Percentiles rank a stretch among this genome's conserved stretches.
Evolutionary conservation across 1,284 basidiomycete genomes (phyloP).

Genomic region (Sporisorium scitamineum): DNA sequence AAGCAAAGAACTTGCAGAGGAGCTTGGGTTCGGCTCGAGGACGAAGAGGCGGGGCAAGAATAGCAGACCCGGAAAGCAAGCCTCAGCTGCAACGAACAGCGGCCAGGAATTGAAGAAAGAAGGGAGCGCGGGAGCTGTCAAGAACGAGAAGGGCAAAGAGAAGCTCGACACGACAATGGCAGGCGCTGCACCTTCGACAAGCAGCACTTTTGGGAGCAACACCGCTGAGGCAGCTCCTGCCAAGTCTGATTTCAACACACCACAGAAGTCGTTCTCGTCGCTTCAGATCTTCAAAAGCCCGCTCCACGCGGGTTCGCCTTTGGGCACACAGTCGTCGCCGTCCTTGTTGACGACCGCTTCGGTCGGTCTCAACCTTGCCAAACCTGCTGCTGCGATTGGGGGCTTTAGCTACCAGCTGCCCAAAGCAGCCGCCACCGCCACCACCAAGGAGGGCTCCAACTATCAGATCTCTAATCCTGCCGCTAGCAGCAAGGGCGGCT

Average conservation of each 20-base stretch:
- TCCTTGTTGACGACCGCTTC: neutral
- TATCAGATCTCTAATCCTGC: too few relatives aligned
- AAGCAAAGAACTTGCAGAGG: neutral
- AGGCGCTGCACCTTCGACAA: neutral
- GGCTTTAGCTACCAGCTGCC: neutral
- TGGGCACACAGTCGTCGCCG: neutral
- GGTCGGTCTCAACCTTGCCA: conserved; percentile 23
- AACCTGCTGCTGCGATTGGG: neutral
- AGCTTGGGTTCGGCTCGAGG: neutral
- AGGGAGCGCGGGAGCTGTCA: neutral
- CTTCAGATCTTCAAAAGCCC: neutral
- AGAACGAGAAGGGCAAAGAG: conserved; percentile 4
- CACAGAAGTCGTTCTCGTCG: neutral
- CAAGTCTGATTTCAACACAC: neutral
- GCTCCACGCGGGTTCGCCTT: neutral
- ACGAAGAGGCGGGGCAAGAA: neutral
- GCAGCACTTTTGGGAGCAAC: neutral
- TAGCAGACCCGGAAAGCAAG: neutral
- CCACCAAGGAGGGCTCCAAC: neutral
- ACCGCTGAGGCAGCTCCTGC: neutral
- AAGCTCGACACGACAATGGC: neutral
- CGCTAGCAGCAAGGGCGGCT: too few relatives aligned
- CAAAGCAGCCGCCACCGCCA: neutral
- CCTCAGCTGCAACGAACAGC: neutral
- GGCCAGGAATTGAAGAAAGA: neutral